Evolutionary conservation across 257 asterid genomes (phyloP), one percentile per base, ranked within the genome.

Genomic region (Gentiana macrophylla): DNA sequence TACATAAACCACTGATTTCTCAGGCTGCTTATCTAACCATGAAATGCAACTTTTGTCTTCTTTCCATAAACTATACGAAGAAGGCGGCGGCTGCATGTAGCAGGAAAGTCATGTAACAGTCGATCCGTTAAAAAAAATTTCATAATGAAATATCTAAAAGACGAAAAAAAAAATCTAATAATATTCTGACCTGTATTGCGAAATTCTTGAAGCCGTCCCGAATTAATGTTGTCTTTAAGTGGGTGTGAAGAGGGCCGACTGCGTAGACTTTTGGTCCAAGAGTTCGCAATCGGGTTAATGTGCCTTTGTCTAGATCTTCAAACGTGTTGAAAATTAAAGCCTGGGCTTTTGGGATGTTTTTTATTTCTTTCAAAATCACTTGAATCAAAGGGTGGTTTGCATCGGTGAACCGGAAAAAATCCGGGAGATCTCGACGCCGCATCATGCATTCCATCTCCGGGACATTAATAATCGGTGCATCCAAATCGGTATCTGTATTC

Each of bases 271-370:
- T 72, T 3, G 82, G 87, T 37, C 72, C 66, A 6, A 77, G 37
- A 13, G 56, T 56, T 11, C 56, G 73, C 45, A 86, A 48, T 3
- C 72, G 75, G 1, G 77, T 50, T 4, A 86, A 47, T 5, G 79
- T 52, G 5, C 86, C 79, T 12, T 59, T 71, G 32, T 86, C 95
- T 0, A 86, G 83, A 0, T 74, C 65, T 56, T 83, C 77, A 61
- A 86, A 86, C 2, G 95, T 86, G 74, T 86, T 86, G 78, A 86
- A 76, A 45, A 86, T 81, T 5, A 86, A 60, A 1, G 84, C 95
- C 37, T 77, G 78, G 37, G 88, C 81, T 45, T 55, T 13, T 3
- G 86, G 84, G 13, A 78, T 69, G 41, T 74, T 61, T 10, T 34
- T 48, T 38, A 5, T 74, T 64, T 81, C 87, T n/a, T 54, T 67